Evolutionary conservation across 176 grass and related monocot genomes (phyloP).

Genomic region (Hsuehochloa calcarea): DNA sequence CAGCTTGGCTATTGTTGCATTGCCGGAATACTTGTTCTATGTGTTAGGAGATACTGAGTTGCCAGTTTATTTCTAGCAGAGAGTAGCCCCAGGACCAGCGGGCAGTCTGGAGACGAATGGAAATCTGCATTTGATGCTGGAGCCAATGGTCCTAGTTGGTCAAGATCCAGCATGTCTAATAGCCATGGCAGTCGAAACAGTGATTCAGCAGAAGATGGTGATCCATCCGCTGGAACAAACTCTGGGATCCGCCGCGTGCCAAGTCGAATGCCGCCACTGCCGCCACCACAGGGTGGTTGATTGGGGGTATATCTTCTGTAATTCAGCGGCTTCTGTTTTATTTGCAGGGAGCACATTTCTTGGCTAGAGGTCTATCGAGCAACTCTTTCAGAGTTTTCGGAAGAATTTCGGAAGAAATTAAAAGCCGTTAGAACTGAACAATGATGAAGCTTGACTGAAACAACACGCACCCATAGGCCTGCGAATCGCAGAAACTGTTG

Average conservation of each 20-base stretch:
- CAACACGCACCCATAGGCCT: neutral
- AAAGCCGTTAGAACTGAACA: neutral
- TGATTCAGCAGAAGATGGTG: slow-evolving; percentile 44
- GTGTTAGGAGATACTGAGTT: neutral
- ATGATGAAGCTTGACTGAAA: neutral
- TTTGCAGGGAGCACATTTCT: neutral
- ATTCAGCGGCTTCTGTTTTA: neutral
- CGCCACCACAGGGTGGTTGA: slow-evolving; percentile 43
- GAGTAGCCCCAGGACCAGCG: slow-evolving; percentile 36
- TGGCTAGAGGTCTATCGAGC: neutral
- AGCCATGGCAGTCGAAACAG: slow-evolving; percentile 13
- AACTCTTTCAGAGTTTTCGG: slow-evolving; percentile 15
- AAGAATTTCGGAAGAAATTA: slow-evolving; percentile 16
- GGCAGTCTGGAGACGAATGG: slow-evolving; percentile 59
- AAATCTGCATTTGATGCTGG: slow-evolving; percentile 69
- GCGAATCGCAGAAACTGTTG: neutral
- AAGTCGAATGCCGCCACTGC: slow-evolving; percentile 53
- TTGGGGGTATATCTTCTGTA: neutral
- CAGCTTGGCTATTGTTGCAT: neutral
- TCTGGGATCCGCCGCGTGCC: slow-evolving; percentile 47
- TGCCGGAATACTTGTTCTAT: neutral
- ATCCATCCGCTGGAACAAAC: slow-evolving; percentile 30
- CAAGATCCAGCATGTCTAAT: slow-evolving; percentile 3
- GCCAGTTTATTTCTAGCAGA: slow-evolving; percentile 34
- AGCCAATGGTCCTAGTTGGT: slow-evolving; percentile 38